Evolutionary conservation across 1,284 basidiomycete genomes (phyloP).

Genomic region (Trichosporon faecale): DNA sequence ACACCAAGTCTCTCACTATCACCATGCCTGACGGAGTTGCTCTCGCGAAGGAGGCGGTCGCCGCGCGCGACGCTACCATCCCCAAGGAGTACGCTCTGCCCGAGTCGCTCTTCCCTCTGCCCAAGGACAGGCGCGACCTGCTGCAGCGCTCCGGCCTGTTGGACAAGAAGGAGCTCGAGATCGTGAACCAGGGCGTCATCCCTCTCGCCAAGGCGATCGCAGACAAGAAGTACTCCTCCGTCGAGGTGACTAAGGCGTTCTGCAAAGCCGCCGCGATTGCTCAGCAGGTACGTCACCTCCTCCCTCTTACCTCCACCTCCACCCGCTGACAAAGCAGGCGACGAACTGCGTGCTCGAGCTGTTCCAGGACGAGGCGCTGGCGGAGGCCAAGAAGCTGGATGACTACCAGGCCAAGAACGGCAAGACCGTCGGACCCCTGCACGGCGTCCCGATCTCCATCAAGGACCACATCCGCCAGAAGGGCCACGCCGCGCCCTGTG

Average conservation of each 20-base stretch:
- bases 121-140: conserved; percentile 15
- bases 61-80: conserved; percentile 22
- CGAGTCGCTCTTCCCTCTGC: conserved; percentile 12
- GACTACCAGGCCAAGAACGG: conserved; percentile 56
- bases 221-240: conserved; percentile 19
- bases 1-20: background rate
- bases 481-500: conserved; percentile 35
- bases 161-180: conserved; percentile 29
- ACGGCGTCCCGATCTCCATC: conserved; percentile 63
- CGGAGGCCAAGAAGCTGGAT: conserved; percentile 61
- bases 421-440: conserved; percentile 59
- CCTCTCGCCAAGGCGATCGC: conserved; percentile 42
- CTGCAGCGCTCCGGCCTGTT: conserved; percentile 24
- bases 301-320: background rate
- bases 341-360: conserved; percentile 68
- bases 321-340: conserved; percentile 40
- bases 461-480: conserved; percentile 54
- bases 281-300: conserved; percentile 46
- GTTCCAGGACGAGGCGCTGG: conserved; percentile 61
- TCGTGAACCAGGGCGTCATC: conserved; percentile 42
- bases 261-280: conserved; percentile 31
- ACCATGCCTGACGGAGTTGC: conserved; percentile 10
- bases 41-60: conserved; percentile 13
- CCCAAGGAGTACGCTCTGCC: conserved; percentile 21
- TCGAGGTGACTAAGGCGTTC: conserved; percentile 34